Conservation (phyloP, 441 rosid genomes). For the Corymbia calophylla region DNA sequence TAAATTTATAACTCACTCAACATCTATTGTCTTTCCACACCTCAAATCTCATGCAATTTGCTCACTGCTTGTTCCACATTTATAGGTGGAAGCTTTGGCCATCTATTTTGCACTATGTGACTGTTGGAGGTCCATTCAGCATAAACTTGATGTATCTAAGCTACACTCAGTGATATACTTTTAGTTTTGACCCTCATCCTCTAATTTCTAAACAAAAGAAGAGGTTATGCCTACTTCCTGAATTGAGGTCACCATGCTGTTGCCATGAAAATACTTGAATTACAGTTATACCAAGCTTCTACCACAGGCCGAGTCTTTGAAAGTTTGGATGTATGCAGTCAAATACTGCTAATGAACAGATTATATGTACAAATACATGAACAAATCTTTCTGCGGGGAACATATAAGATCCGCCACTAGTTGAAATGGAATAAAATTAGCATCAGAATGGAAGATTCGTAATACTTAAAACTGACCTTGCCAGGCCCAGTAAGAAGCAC, state of each 20-base stretch:
- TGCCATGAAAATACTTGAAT: background rate
- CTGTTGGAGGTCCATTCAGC: background rate
- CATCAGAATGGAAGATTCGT: background rate
- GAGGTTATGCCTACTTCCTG: background rate
- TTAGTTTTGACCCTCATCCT: background rate
- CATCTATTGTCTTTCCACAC: background rate
- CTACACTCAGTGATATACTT: background rate
- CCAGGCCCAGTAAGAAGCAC: slow-evolving; percentile 86
- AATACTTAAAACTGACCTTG: slow-evolving; percentile 38
- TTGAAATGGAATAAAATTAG: background rate
- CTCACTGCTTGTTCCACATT: background rate
- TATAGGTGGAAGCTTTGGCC: background rate
- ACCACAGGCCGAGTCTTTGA: background rate
- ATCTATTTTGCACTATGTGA: background rate
- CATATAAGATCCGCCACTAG: background rate
- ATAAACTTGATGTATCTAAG: background rate
- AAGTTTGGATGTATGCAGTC: background rate
- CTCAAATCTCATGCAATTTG: background rate
- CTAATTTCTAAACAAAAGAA: background rate
- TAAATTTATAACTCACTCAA: background rate
- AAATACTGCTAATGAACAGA: background rate
- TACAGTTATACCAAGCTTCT: background rate
- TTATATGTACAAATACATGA: background rate
- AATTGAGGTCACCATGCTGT: background rate
- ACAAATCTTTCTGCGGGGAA: background rate